These are phyloP conservation scores for Ramaria rubella DNA, from an alignment of 768 basidiomycete genomes.

Conservation along the genomic window DNA sequence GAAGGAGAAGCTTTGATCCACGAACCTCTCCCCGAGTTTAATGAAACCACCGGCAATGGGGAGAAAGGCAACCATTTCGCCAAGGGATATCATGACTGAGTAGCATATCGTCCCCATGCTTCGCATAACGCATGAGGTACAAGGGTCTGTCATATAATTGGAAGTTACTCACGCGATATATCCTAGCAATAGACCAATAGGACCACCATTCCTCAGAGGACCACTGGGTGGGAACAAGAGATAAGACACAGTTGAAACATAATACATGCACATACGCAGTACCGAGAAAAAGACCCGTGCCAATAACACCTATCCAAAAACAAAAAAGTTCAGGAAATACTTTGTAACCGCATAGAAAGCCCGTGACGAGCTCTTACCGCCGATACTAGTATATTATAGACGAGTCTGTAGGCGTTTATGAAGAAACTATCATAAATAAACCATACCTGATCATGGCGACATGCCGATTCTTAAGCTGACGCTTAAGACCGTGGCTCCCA, in stretches of 20 bases:
- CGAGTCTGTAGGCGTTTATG: too few relatives aligned
- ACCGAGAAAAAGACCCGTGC: conserved; percentile 56
- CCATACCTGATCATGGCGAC: conserved; percentile 73
- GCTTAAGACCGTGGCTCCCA: conserved; percentile 31
- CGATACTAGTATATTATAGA: conserved; percentile 30
- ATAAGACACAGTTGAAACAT: conserved; percentile 17
- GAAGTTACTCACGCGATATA: conserved; percentile 33
- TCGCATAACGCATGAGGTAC: neutral
- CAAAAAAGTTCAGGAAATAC: too few relatives aligned
- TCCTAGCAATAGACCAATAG: conserved; percentile 68
- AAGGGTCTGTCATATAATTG: neutral
- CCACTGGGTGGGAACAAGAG: conserved; percentile 50
- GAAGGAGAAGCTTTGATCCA: conserved; percentile 66
- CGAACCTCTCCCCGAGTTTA: conserved; percentile 74
- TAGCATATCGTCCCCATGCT: conserved; percentile 60
- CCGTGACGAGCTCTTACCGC: too few relatives aligned
- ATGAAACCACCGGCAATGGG: conserved; percentile 80
- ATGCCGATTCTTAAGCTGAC: conserved; percentile 71
- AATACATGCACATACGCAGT: conserved; percentile 25
- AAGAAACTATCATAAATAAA: neutral
- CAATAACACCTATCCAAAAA: conserved; percentile 41
- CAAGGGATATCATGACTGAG: conserved; percentile 54
- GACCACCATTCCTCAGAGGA: conserved; percentile 52
- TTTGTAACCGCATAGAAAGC: too few relatives aligned
- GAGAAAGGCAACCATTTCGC: conserved; percentile 73